Conservation (phyloP, 441 rosid species). For the Aleurites moluccanus region DNA sequence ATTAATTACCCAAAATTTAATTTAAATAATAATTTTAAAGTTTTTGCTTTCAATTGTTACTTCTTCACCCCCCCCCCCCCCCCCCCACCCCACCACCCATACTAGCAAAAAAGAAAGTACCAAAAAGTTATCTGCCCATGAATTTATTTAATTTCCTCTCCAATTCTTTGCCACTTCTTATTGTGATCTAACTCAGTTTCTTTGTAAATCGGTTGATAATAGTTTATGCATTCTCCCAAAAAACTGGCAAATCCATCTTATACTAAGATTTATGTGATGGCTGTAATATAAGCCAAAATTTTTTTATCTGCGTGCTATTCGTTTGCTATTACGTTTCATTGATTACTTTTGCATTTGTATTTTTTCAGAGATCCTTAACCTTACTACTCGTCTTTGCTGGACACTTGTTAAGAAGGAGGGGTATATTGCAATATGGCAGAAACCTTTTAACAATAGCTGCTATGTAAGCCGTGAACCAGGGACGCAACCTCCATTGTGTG, state of each 20-base stretch:
- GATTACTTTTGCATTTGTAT: constrained; percentile 24
- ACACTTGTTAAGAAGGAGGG: constrained; percentile 93
- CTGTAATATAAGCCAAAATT: background rate
- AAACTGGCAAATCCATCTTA: background rate
- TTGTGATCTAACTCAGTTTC: background rate
- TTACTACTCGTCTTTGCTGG: constrained; percentile 94
- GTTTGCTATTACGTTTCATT: constrained; percentile 16
- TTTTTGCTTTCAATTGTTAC: too few relatives aligned
- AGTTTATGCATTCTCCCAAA: background rate
- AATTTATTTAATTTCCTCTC: background rate
- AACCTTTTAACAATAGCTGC: constrained; percentile 80
- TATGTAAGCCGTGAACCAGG: constrained; percentile 74
- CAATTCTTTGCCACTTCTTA: background rate
- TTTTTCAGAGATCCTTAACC: constrained; percentile 82
- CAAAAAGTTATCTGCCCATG: too few relatives aligned
- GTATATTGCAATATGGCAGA: constrained; percentile 92
- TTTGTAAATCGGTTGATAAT: background rate
- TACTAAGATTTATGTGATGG: constrained; percentile 1
- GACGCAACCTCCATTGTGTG: constrained; percentile 73
- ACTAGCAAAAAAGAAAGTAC: too few relatives aligned
- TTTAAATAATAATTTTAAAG: too few relatives aligned
- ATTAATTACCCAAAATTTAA: too few relatives aligned
- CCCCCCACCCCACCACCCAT: too few relatives aligned
- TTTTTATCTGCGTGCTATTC: background rate
- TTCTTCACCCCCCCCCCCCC: too few relatives aligned